Conservation (phyloP, 2,329 filamentous ascomycete species). For the Raffaelea ambrosiae region DNA sequence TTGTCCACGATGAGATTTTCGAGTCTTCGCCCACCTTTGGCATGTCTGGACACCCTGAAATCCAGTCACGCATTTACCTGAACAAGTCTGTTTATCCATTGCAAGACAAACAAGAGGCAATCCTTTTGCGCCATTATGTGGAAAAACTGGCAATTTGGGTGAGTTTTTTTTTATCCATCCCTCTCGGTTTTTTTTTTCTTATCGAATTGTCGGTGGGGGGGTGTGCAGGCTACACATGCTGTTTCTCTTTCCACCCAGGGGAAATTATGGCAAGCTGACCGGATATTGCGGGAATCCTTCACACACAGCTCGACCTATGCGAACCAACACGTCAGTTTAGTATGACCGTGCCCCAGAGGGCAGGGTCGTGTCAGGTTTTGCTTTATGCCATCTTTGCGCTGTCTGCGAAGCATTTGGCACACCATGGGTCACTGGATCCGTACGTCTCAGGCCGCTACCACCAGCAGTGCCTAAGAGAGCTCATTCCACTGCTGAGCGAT, state of each 20-base stretch:
- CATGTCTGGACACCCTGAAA: background rate
- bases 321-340: conserved; percentile 39
- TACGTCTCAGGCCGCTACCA: conserved; percentile 44
- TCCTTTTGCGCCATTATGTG: conserved; percentile 23
- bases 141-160: conserved; percentile 27
- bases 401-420: conserved; percentile 44
- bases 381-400: conserved; percentile 50
- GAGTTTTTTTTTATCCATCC: conserved; percentile 7
- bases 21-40: background rate
- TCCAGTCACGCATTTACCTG: conserved; percentile 14
- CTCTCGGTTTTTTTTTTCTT: no score
- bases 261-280: no score
- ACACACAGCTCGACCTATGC: conserved; percentile 35
- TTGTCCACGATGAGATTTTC: conserved; percentile 16
- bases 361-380: conserved; percentile 40
- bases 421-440: conserved; percentile 37
- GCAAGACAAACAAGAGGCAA: conserved; percentile 16
- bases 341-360: conserved; percentile 42
- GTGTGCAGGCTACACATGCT: no score
- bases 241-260: no score
- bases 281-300: no score
- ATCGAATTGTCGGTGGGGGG: no score
- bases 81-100: conserved; percentile 19
- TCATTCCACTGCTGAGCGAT: conserved; percentile 36
- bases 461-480: conserved; percentile 40